A percentile compares a stretch with the other conserved stretches of the same genome.
phyloP scores from a whole-genome alignment of 345 rosid species.

The Rhodamnia argentea region DNA sequence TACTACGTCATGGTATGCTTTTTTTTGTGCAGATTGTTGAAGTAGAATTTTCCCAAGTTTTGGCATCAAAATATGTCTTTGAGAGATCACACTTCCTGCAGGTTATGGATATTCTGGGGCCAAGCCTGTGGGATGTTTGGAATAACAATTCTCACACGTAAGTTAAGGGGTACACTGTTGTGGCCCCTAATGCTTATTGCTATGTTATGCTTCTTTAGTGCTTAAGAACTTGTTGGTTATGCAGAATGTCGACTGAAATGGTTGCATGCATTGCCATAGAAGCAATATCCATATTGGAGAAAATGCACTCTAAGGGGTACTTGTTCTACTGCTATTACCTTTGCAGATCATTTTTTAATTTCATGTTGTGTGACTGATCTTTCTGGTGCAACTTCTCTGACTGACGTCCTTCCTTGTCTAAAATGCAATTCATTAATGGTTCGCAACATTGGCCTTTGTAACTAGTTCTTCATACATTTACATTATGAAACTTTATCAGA shows the following conservation, averaged over 20 bases:
- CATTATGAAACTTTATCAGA: constrained; percentile 5
- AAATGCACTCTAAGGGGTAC: constrained; percentile 66
- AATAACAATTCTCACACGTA: constrained; percentile 49
- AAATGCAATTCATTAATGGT: background rate
- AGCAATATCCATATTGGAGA: constrained; percentile 68
- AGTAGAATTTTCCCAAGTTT: background rate
- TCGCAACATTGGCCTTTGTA: background rate
- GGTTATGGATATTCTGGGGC: constrained; percentile 98
- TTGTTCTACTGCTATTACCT: background rate
- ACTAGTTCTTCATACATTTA: background rate
- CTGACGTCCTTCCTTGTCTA: background rate
- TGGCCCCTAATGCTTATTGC: background rate
- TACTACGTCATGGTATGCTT: constrained; percentile 75
- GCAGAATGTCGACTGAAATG: constrained; percentile 75
- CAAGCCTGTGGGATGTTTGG: constrained; percentile 99
- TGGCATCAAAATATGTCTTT: background rate
- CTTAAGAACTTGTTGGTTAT: background rate
- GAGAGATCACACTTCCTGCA: constrained; percentile 17
- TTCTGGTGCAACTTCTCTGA: background rate
- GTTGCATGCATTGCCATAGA: constrained; percentile 75
- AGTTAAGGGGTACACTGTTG: constrained; percentile 13
- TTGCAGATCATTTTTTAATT: background rate
- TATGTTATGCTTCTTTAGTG: background rate
- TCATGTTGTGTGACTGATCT: background rate
- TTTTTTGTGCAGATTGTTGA: background rate